Evolutionary conservation across 495 filamentous ascomycete species (phyloP), one percentile per base, ranked within the genome.

Genomic region (Entonaema liquescens): DNA sequence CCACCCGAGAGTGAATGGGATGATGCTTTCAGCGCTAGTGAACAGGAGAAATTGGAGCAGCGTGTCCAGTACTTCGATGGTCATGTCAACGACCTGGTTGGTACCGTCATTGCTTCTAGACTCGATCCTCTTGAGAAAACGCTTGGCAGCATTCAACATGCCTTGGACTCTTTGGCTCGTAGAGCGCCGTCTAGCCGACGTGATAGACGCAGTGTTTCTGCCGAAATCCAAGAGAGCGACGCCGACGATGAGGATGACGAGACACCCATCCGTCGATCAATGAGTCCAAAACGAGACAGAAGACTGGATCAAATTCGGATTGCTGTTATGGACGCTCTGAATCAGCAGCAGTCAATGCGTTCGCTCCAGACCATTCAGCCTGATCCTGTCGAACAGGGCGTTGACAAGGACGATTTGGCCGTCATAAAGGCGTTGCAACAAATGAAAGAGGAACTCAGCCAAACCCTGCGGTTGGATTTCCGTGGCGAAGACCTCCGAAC

Each of bases 201-300:
- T 5, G 82, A 83, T 15, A 79, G 79, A 70, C 83, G 86, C 68
- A 91, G 89, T 69, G 76, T 87, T 17, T 91, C 90, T 53, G 85
- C 84, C 9, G 88, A 90, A 42, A 79, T 88, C 42, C 88, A 88
- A 53, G 86, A 94, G 53, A 97, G 94, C 65, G 95, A 98, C 80
- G 95, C 95, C 1, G 95, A 98, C 69, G 95, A 98, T 68, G 94
- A 97, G 74, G 94, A 97, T 72, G 93, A 97, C 25, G 89, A 88
- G 6, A 79, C 86, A 17, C 87, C 87, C 25, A 83, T 86, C 31
- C 88, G 90, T 13, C 89, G 86, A 15, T 90, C 92, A 7, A 78
- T 86, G 67, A 89, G 86, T 61, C 89, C 89, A 8, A 88, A 86
- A 69, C 86, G 89, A 54, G 92, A 96, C 70, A 89, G 90, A 53